Conservation (phyloP, 805 yeast genomes). For the Scheffersomyces coipomensis region DNA sequence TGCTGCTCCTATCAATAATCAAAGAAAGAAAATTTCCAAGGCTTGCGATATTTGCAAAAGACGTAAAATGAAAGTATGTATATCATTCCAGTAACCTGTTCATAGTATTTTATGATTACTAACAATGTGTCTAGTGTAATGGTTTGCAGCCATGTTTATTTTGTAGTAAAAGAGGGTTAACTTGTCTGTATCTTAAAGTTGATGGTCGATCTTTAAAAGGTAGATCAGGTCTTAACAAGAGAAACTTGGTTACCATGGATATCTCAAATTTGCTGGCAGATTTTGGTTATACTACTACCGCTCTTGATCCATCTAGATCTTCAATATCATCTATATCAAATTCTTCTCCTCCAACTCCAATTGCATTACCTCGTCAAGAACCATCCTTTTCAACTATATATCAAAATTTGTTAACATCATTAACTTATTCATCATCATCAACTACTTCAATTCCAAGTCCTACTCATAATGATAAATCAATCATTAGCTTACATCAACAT, state of each 20-base stretch:
- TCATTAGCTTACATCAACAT: too few relatives aligned
- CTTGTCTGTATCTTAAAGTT: constrained; percentile 25
- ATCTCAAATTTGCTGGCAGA: not conserved
- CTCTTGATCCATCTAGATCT: not conserved
- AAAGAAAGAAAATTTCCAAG: constrained; percentile 39
- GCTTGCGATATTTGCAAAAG: constrained; percentile 49
- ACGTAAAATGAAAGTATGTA: constrained; percentile 23
- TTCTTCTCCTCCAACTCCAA: not conserved
- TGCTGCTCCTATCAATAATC: too few relatives aligned
- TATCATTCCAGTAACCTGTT: not conserved
- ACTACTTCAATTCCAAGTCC: not conserved
- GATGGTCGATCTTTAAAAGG: constrained; percentile 18
- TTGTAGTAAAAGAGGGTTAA: constrained; percentile 23
- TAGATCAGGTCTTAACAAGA: not conserved
- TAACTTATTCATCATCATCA: not conserved
- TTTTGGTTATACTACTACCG: not conserved
- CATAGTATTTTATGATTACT: not conserved
- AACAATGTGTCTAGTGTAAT: constrained; percentile 10
- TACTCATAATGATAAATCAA: not conserved
- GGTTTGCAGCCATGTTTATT: constrained; percentile 35
- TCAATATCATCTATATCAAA: not conserved
- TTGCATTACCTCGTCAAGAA: not conserved
- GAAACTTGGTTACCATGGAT: not conserved
- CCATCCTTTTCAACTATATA: not conserved
- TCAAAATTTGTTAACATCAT: not conserved